These are phyloP conservation scores for Cladophialophora psammophila DNA, from an alignment of 2,329 filamentous ascomycete species.

Conservation along the genomic window DNA sequence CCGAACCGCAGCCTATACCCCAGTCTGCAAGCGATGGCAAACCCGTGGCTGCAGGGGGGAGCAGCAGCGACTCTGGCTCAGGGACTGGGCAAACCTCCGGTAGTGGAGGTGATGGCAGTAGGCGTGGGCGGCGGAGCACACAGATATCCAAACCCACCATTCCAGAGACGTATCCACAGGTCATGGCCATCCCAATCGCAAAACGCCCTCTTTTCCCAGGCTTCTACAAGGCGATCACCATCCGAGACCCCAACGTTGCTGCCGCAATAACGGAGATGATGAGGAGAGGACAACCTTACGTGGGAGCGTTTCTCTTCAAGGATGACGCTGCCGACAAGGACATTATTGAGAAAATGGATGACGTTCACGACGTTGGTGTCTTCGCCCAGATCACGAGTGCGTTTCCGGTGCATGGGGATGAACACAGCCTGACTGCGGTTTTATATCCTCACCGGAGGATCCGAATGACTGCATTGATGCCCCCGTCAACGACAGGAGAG, in stretches of 20 bases:
- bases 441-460: constrained; percentile 96
- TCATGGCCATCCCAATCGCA: constrained; percentile 95
- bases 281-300: constrained; percentile 94
- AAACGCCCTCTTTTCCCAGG: constrained; percentile 94
- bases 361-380: constrained; percentile 94
- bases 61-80: constrained; percentile 56
- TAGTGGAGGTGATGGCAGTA: constrained; percentile 65
- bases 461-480: constrained; percentile 81
- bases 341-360: constrained; percentile 85
- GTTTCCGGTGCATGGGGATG: constrained; percentile 87
- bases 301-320: constrained; percentile 96
- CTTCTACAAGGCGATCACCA: constrained; percentile 98
- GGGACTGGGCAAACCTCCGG: constrained; percentile 49
- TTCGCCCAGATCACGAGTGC: constrained; percentile 98
- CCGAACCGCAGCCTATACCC: constrained; percentile 54
- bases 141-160: constrained; percentile 86
- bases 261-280: constrained; percentile 95
- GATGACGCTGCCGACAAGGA: constrained; percentile 94
- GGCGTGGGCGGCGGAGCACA: constrained; percentile 72
- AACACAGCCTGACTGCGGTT: constrained; percentile 86
- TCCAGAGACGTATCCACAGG: constrained; percentile 95
- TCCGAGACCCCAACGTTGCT: constrained; percentile 89
- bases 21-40: constrained; percentile 53
- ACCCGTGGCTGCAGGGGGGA: constrained; percentile 44
- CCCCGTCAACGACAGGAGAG: constrained; percentile 60